A percentile compares a stretch with the other conserved stretches of the same genome.
phyloP scores from a whole-genome alignment of 2,329 filamentous ascomycete species.

The Cordyceps fumosorosea region DNA sequence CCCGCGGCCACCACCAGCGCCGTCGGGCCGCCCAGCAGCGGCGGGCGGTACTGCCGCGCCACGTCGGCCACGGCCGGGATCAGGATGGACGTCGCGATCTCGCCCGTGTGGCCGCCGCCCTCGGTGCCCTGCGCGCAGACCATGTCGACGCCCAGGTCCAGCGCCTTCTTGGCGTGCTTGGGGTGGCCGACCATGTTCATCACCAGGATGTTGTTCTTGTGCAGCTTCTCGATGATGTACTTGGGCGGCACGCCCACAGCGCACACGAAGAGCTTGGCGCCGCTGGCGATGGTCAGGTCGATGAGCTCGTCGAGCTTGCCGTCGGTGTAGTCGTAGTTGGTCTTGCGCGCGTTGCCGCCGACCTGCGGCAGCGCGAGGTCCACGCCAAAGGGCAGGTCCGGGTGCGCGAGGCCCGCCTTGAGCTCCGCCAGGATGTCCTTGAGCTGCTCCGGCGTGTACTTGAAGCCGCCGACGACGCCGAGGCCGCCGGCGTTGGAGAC shows the following conservation, averaged over 20 bases:
- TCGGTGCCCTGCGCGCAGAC: constrained; percentile 90
- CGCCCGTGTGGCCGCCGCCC: constrained; percentile 87
- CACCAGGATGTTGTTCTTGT: constrained; percentile 71
- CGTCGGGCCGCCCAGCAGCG: constrained; percentile 59
- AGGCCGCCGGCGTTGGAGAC: constrained; percentile 86
- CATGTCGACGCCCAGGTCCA: constrained; percentile 81
- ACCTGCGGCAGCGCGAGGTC: constrained; percentile 89
- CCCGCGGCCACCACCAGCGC: constrained; percentile 88
- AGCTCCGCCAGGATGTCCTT: constrained; percentile 78
- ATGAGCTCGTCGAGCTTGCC: constrained; percentile 87
- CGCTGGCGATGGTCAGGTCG: constrained; percentile 76
- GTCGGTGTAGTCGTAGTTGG: constrained; percentile 92
- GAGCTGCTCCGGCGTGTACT: constrained; percentile 67
- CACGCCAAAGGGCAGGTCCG: constrained; percentile 76
- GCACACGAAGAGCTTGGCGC: constrained; percentile 78
- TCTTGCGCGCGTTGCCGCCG: constrained; percentile 75
- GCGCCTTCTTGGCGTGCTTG: constrained; percentile 81
- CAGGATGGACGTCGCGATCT: constrained; percentile 75
- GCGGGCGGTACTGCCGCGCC: constrained; percentile 63
- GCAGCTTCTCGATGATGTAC: constrained; percentile 66
- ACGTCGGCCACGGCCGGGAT: constrained; percentile 85
- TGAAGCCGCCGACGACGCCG: constrained; percentile 65
- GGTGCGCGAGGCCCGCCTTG: constrained; percentile 52
- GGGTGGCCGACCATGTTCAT: constrained; percentile 99
- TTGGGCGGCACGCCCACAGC: constrained; percentile 85